Evolutionary conservation across 352 stramenopile genomes (phyloP).

Genomic region (Phytophthora capsici): DNA sequence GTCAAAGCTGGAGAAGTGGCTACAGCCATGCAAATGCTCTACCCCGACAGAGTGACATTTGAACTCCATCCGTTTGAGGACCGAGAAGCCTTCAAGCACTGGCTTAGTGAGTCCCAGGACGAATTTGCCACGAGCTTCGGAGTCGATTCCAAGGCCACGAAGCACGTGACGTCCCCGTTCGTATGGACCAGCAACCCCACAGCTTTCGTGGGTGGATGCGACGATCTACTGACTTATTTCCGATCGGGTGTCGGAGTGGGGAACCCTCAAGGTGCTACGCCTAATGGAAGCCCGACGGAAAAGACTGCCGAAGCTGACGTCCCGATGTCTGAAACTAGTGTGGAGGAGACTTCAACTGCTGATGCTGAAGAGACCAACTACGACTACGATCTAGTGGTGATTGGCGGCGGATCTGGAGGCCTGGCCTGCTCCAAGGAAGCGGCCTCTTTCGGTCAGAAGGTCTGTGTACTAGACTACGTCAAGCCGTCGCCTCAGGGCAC

Average conservation of each 20-base stretch:
- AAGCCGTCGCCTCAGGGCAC: constrained; percentile 89
- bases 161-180: constrained; percentile 78
- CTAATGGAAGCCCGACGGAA: constrained; percentile 10
- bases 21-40: constrained; percentile 70
- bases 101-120: constrained; percentile 46
- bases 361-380: constrained; percentile 45
- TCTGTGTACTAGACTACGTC: constrained; percentile 97
- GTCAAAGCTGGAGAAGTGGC: constrained; percentile 67
- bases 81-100: constrained; percentile 64
- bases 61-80: constrained; percentile 60
- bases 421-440: constrained; percentile 96
- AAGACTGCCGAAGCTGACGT: neutral
- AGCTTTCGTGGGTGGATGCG: constrained; percentile 71
- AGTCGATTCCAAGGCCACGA: constrained; percentile 44
- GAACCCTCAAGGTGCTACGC: constrained; percentile 10
- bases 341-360: neutral
- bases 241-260: constrained; percentile 47
- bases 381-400: constrained; percentile 88
- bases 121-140: constrained; percentile 51
- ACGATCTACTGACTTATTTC: constrained; percentile 70
- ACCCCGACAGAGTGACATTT: constrained; percentile 54
- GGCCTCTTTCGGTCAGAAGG: constrained; percentile 92
- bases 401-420: constrained; percentile 85
- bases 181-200: constrained; percentile 65
- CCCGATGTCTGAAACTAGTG: constrained; percentile 3